Percentiles rank a stretch among this genome's conserved stretches.
These are phyloP conservation scores for Trichoderma aggressivum DNA, from an alignment of 2,329 filamentous ascomycete species.

Conservation along the genomic window DNA sequence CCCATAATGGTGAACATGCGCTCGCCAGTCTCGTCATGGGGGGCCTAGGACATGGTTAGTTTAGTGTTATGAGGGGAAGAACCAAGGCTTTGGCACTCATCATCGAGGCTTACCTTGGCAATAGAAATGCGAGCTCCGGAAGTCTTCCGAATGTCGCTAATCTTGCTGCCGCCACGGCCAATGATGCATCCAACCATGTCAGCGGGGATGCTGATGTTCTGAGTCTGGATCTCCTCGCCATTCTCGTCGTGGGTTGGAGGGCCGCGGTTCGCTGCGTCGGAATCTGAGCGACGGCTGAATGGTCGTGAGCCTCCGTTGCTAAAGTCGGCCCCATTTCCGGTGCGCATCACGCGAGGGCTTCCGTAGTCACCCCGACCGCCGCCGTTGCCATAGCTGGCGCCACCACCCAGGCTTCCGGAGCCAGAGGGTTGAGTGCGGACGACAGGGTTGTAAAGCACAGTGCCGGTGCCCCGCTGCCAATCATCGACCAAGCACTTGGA, in stretches of 20 bases:
- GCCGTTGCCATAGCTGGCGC: constrained; percentile 30
- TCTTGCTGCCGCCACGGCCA: constrained; percentile 90
- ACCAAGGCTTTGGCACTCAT: not conserved
- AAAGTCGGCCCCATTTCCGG: constrained; percentile 96
- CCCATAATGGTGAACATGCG: constrained; percentile 99
- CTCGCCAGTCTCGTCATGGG: constrained; percentile 95
- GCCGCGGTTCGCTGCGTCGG: constrained; percentile 74
- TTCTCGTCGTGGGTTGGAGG: constrained; percentile 91
- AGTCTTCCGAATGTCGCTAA: constrained; percentile 96
- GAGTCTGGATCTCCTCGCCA: constrained; percentile 94
- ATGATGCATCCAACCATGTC: constrained; percentile 99
- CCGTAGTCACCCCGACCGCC: constrained; percentile 51
- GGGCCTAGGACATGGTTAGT: constrained; percentile 50
- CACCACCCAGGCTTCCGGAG: constrained; percentile 42
- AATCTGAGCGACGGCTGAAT: constrained; percentile 77
- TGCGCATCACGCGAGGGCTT: constrained; percentile 79
- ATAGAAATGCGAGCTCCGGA: constrained; percentile 97
- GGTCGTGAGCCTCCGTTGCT: constrained; percentile 69
- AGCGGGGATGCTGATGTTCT: constrained; percentile 98
- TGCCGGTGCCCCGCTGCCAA: constrained; percentile 94
- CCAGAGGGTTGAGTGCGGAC: constrained; percentile 72
- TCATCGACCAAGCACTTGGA: constrained; percentile 98
- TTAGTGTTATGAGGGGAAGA: not conserved
- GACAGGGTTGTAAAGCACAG: constrained; percentile 94
- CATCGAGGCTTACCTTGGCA: constrained; percentile 62